Evolutionary conservation across 164 flowering plant species (phyloP), one percentile per base, ranked within the genome.

Genomic region (Brasenia schreberi): DNA sequence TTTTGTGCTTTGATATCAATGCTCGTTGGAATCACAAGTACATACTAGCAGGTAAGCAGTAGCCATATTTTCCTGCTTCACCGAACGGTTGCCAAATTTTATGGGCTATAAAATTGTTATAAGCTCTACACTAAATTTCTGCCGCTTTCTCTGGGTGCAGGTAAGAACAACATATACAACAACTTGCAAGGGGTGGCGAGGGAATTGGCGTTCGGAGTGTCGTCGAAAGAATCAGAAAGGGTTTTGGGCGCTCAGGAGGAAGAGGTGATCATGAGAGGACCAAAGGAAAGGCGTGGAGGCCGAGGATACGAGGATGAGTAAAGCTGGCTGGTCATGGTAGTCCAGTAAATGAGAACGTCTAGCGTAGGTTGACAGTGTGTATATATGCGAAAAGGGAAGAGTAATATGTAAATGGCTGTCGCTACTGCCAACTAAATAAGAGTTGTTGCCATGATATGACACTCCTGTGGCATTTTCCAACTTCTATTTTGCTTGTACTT

Each of bases 1-100:
- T 84, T 0, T 59, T 85, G 5, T 79, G 83, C 75, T 88, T 88
- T 61, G 84, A 81, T 58, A 66, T 87, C 23, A 78, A 81, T 19
- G 82, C 78, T 6, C 4, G 68, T 4, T 45, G 69, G 68, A 91
- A 84, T 68, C 53, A 67, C 67, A 78, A 59, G 67, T 66, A 58
- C 77, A 45, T 74, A 19, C 87, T 87, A 10, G 88, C 92, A 58
- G 87, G 86, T 73, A 73, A 9, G 56, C 56, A 49, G 3, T 33
- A 33, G 39, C 39, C 1, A 33, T 33, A 33, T 33, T 33, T 4
- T 0, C 39, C 39, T 33, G 4, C 39, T 33, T 33, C 39, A 33
- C 39, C 39, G 39, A 33, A 3, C 39, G 39, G 39, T 33, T 33
- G 39, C 39, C 39, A 33, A 33, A 33, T 33, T 33, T 33, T 33